phyloP scores from a whole-genome alignment of 441 rosid species.

The Gossypium gossypioides region DNA sequence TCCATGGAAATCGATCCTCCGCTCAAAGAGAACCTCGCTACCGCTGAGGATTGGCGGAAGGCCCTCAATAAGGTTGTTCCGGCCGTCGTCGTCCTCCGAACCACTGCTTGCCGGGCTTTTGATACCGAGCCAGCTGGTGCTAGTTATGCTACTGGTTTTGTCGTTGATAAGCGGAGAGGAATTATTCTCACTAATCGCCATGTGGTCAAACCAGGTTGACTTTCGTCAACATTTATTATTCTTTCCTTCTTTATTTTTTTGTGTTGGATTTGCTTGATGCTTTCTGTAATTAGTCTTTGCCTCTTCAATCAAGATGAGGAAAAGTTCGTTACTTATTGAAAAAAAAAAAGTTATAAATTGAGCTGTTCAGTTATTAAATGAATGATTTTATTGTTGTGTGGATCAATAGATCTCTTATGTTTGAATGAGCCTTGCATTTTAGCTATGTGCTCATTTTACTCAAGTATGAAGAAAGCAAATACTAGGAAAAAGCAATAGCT shows the following conservation, averaged over 20 bases:
- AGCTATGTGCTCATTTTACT: neutral
- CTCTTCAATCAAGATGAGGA: neutral
- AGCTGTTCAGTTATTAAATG: neutral
- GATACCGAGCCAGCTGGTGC: constrained; percentile 73
- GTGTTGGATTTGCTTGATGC: neutral
- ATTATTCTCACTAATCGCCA: constrained; percentile 96
- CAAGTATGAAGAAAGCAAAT: neutral
- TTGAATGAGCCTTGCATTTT: neutral
- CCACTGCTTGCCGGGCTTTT: constrained; percentile 71
- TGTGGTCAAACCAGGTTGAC: constrained; percentile 81
- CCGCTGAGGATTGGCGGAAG: constrained; percentile 77
- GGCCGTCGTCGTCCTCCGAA: constrained; percentile 76
- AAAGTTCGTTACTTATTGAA: neutral
- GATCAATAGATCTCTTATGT: neutral
- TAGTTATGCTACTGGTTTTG: constrained; percentile 76
- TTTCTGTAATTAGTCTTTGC: neutral
- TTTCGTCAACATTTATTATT: neutral
- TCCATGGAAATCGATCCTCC: constrained; percentile 73
- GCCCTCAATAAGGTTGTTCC: constrained; percentile 69
- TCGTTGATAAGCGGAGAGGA: constrained; percentile 80
- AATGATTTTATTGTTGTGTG: neutral
- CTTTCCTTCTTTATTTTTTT: neutral
- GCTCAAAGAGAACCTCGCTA: constrained; percentile 36
- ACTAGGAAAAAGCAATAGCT: neutral
- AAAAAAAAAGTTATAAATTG: neutral